Percentiles rank a stretch among this genome's conserved stretches.
These are phyloP conservation scores for Fimicolochytrium jonesii DNA, from an alignment of 192 early-diverging fungal species.

Conservation along the genomic window DNA sequence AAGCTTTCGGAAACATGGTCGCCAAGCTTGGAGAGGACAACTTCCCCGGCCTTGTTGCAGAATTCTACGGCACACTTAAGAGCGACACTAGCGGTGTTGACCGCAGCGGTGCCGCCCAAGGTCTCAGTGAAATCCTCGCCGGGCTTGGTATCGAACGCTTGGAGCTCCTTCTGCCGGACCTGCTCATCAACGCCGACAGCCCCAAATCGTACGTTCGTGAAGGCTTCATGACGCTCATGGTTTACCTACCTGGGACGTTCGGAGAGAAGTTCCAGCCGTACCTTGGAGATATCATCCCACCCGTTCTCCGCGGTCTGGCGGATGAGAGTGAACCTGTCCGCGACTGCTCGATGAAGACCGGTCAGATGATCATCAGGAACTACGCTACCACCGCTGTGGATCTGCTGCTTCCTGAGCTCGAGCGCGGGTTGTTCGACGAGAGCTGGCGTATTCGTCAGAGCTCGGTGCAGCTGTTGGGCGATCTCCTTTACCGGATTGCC, in stretches of 20 bases:
- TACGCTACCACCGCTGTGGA: slow-evolving; percentile 86
- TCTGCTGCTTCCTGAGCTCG: slow-evolving; percentile 84
- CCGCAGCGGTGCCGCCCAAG: slow-evolving; percentile 95
- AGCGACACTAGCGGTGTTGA: slow-evolving; percentile 88
- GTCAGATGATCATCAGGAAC: slow-evolving; percentile 87
- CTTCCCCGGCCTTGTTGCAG: slow-evolving; percentile 88
- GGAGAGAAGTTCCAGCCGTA: slow-evolving; percentile 90
- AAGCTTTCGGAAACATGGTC: slow-evolving; percentile 89
- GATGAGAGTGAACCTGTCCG: slow-evolving; percentile 94
- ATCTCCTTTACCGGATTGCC: slow-evolving; percentile 87
- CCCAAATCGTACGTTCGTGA: slow-evolving; percentile 81
- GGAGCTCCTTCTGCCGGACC: slow-evolving; percentile 85
- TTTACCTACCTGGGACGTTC: slow-evolving; percentile 94
- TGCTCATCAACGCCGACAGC: slow-evolving; percentile 74
- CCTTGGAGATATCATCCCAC: slow-evolving; percentile 80
- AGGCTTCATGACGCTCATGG: slow-evolving; percentile 92
- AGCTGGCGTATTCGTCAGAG: slow-evolving; percentile 96
- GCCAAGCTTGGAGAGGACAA: slow-evolving; percentile 86
- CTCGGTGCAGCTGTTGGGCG: slow-evolving; percentile 91
- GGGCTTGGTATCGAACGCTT: slow-evolving; percentile 82
- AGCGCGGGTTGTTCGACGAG: slow-evolving; percentile 82
- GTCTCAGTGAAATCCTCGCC: slow-evolving; percentile 87
- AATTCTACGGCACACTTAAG: slow-evolving; percentile 82
- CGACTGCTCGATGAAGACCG: slow-evolving; percentile 86
- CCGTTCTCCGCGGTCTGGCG: slow-evolving; percentile 84